Conservation (phyloP, 176 grass and related monocot species). For the Oryza punctata region DNA sequence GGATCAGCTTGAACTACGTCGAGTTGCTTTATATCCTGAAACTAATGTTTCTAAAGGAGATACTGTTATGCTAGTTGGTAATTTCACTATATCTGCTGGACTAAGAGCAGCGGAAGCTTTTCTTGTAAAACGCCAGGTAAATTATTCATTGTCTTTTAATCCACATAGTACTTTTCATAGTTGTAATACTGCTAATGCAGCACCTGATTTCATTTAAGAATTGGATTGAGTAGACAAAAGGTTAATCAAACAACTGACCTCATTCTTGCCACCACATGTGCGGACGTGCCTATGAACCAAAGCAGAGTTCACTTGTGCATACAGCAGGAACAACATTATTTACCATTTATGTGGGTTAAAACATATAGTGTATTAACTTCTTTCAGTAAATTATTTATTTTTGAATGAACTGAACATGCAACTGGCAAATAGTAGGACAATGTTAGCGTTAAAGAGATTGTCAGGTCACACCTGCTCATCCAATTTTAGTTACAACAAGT, state of each 20-base stretch:
- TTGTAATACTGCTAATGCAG: background rate
- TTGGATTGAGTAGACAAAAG: background rate
- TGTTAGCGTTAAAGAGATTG: background rate
- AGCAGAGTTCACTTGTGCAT: background rate
- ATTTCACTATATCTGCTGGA: conserved; percentile 67
- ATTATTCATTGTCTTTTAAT: background rate
- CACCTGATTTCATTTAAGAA: background rate
- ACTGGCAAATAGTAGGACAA: background rate
- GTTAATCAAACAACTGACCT: background rate
- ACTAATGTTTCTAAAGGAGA: conserved; percentile 51
- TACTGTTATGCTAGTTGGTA: conserved; percentile 53
- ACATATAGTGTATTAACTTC: background rate
- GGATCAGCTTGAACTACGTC: conserved; percentile 72
- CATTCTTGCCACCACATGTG: background rate
- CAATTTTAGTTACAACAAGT: background rate
- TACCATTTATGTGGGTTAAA: background rate
- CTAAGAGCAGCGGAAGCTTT: conserved; percentile 62
- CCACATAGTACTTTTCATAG: background rate
- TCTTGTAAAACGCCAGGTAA: conserved; percentile 60
- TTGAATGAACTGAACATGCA: background rate
- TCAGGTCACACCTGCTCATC: background rate
- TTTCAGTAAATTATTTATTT: conserved; percentile 1
- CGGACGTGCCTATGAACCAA: background rate
- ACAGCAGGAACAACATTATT: background rate
- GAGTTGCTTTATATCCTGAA: conserved; percentile 55